Percentiles rank a stretch among this genome's conserved stretches.
These are phyloP conservation scores for Chalaropsis ovoidea DNA, from an alignment of 2,329 filamentous ascomycete genomes.

Conservation along the genomic window DNA sequence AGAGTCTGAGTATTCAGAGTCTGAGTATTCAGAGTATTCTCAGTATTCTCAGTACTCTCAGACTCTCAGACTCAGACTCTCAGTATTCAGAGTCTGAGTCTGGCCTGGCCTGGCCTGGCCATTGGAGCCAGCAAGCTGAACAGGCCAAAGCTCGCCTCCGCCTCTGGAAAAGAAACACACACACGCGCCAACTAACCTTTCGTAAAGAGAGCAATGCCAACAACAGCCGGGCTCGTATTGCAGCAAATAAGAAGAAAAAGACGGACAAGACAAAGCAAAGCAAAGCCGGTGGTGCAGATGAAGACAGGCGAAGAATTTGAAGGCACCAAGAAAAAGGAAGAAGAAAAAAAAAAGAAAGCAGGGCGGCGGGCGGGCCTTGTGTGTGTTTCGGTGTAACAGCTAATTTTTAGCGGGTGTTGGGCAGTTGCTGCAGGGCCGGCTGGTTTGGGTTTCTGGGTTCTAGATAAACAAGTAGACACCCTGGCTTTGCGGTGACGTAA, in stretches of 20 bases:
- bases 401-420: not conserved
- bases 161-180: too few species aligned
- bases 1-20: too few species aligned
- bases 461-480: constrained; percentile 5
- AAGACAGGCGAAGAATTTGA: constrained; percentile 1
- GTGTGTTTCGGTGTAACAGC: not conserved
- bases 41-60: too few species aligned
- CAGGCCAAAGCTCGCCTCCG: too few species aligned
- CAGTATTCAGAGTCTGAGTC: too few species aligned
- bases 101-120: too few species aligned
- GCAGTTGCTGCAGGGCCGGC: not conserved
- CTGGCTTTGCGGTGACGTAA: not conserved
- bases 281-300: not conserved
- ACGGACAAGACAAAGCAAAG: not conserved
- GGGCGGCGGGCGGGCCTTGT: not conserved
- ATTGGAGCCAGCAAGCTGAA: too few species aligned
- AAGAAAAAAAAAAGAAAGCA: not conserved
- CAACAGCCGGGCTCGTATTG: not conserved
- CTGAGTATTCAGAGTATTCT: too few species aligned
- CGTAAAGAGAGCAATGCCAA: not conserved
- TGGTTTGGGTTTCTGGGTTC: not conserved
- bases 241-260: not conserved
- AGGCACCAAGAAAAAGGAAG: not conserved
- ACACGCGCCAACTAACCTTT: not conserved
- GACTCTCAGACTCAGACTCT: too few species aligned